Evolutionary conservation across 306 rosid genomes (phyloP).

Genomic region (Casuarina cunninghamiana): DNA sequence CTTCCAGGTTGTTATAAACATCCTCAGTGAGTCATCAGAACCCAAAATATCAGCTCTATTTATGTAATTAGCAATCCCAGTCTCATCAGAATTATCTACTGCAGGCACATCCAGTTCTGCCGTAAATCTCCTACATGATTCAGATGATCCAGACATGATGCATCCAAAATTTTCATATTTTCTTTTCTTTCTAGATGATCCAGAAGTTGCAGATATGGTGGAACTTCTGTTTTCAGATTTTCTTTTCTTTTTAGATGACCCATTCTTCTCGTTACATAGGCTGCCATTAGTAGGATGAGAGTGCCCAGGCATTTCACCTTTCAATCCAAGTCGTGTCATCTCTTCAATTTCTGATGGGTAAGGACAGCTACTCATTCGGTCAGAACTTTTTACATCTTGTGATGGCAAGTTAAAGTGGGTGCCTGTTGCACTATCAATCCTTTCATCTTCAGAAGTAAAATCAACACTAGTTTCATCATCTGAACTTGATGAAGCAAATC

Average conservation of each 20-base stretch:
- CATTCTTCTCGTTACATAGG: slow-evolving; percentile 34
- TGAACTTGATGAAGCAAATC: slow-evolving; percentile 69
- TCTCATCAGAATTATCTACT: slow-evolving; percentile 15
- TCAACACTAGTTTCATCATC: slow-evolving; percentile 53
- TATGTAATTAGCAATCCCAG: slow-evolving; percentile 12
- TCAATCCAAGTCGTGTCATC: slow-evolving; percentile 64
- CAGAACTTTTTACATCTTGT: slow-evolving; percentile 44
- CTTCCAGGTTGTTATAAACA: slow-evolving; percentile 80
- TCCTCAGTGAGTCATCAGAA: slow-evolving; percentile 44
- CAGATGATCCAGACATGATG: slow-evolving; percentile 19
- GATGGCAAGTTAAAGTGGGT: slow-evolving; percentile 36
- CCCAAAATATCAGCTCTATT: slow-evolving; percentile 40
- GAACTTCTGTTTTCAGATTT: slow-evolving; percentile 30
- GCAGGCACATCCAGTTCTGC: slow-evolving; percentile 22
- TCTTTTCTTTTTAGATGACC: slow-evolving; percentile 43
- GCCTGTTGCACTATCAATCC: slow-evolving; percentile 27
- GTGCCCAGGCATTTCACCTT: slow-evolving; percentile 34
- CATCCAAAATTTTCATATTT: slow-evolving; percentile 16
- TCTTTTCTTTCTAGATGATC: slow-evolving; percentile 36
- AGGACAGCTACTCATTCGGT: slow-evolving; percentile 76
- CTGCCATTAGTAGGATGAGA: slow-evolving; percentile 35
- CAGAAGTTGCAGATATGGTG: slow-evolving; percentile 28
- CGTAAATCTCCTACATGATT: slow-evolving; percentile 20
- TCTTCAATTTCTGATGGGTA: slow-evolving; percentile 86
- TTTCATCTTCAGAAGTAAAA: slow-evolving; percentile 35